phyloP scores from a whole-genome alignment of 192 early-diverging fungal genomes.

The Pilaira anomala region DNA sequence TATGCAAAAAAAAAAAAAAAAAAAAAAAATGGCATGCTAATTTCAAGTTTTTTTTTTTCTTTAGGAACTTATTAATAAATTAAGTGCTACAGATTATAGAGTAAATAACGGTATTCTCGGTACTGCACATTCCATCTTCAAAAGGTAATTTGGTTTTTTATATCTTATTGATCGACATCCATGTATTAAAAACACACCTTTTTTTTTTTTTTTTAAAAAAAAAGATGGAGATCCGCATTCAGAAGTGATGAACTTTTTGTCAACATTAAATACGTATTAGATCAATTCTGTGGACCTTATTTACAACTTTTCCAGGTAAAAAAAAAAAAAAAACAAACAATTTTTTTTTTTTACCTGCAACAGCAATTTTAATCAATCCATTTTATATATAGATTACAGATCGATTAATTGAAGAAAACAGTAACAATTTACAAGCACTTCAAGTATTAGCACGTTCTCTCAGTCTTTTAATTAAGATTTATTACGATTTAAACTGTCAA shows the following conservation, averaged over 20 bases:
- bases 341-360: background rate
- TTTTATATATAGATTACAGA: conserved; percentile 75
- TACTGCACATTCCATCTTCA: conserved; percentile 95
- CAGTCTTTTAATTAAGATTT: conserved; percentile 82
- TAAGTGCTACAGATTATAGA: conserved; percentile 73
- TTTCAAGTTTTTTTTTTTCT: no score
- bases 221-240: conserved; percentile 84
- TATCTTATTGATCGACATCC: background rate
- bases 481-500: conserved; percentile 92
- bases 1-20: no score
- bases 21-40: no score
- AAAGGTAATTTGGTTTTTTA: conserved; percentile 48
- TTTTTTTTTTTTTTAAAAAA: background rate
- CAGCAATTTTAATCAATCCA: background rate
- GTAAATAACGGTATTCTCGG: conserved; percentile 91
- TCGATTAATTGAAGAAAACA: conserved; percentile 66
- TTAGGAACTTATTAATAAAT: conserved; percentile 69
- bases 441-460: conserved; percentile 72
- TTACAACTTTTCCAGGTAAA: conserved; percentile 77
- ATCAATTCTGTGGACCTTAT: conserved; percentile 80
- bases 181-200: background rate
- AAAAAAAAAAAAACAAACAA: background rate
- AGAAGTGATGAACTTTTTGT: conserved; percentile 74
- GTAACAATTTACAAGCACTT: conserved; percentile 59
- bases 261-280: conserved; percentile 91